Evolutionary conservation across 192 early-diverging fungal species (phyloP).

Genomic region (Lobosporangium transversale): DNA sequence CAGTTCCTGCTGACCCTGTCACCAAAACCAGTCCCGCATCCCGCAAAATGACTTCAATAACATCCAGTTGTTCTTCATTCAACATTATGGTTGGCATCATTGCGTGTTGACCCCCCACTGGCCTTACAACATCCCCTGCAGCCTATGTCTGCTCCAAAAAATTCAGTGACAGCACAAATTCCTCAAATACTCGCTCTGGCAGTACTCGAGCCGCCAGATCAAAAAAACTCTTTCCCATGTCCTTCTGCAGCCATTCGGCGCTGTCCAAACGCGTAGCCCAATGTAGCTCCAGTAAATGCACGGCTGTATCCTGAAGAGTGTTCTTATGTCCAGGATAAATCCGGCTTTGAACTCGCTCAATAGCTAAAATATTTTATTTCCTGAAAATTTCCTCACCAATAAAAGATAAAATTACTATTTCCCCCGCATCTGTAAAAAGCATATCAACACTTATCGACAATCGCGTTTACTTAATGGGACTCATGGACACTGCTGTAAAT

Average conservation of each 20-base stretch:
- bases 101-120: too few species aligned
- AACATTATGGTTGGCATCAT: background rate
- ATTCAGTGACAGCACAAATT: background rate
- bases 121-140: background rate
- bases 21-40: background rate
- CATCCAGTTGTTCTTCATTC: background rate
- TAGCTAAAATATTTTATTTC: too few species aligned
- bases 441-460: too few species aligned
- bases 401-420: too few species aligned
- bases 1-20: slow-evolving; percentile 28
- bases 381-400: too few species aligned
- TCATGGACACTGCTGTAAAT: too few species aligned
- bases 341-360: too few species aligned
- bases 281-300: background rate
- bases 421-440: too few species aligned
- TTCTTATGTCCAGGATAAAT: too few species aligned
- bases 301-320: background rate
- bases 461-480: too few species aligned
- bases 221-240: background rate
- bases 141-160: background rate
- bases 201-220: background rate
- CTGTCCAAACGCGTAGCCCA: background rate
- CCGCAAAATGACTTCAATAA: background rate
- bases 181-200: background rate
- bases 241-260: background rate